phyloP scores from a whole-genome alignment of 345 rosid genomes.

The Eucalyptus brandiana region DNA sequence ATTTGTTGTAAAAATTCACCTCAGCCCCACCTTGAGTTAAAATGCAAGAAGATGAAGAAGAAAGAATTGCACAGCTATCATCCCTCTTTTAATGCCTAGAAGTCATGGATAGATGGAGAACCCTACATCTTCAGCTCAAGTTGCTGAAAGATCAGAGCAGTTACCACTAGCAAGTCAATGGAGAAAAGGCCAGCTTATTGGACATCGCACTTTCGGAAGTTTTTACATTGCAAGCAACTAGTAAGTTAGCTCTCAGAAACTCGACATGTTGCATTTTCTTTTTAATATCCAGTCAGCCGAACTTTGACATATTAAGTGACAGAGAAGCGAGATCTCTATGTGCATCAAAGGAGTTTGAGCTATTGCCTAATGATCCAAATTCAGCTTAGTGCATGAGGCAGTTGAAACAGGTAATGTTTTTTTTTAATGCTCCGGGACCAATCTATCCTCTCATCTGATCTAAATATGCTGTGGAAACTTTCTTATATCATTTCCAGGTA shows the following conservation, averaged over 20 bases:
- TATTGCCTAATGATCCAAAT: not conserved
- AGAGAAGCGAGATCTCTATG: not conserved
- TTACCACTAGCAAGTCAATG: no score
- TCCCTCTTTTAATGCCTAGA: accelerated
- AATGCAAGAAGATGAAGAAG: not conserved
- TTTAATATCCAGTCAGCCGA: not conserved
- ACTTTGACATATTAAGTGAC: not conserved
- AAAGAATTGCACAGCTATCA: no score
- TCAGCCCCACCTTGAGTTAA: not conserved
- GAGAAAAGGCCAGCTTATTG: no score
- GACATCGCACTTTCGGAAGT: no score
- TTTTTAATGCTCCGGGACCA: not conserved
- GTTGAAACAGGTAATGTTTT: not conserved
- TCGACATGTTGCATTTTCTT: not conserved
- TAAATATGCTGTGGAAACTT: not conserved
- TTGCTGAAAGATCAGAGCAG: no score
- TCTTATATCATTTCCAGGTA: not conserved
- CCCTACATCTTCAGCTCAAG: no score
- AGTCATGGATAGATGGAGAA: no score
- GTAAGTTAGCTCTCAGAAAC: no score
- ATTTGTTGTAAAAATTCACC: not conserved
- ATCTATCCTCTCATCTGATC: not conserved
- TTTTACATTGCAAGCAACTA: no score
- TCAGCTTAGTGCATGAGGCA: not conserved
- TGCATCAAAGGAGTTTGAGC: not conserved